Percentiles rank a stretch among this genome's conserved stretches.
Evolutionary conservation across 2,329 filamentous ascomycete species (phyloP).

Genomic region (Aspergillus calidoustus): DNA sequence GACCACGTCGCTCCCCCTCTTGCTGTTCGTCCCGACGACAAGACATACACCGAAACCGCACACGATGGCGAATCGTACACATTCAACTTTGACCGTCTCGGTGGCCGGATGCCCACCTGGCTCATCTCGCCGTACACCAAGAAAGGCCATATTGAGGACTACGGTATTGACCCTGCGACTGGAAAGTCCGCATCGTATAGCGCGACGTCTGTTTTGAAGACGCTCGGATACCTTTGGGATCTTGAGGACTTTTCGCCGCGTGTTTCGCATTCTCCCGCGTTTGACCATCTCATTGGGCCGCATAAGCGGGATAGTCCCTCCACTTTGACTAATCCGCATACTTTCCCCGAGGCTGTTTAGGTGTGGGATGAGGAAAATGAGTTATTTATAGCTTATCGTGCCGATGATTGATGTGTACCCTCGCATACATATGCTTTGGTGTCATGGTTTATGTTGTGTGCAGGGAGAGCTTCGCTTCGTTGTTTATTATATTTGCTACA

Average conservation of each 20-base stretch:
- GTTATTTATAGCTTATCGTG: too few relatives aligned
- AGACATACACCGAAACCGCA: conserved; percentile 39
- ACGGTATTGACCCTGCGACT: conserved; percentile 27
- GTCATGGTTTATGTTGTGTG: too few relatives aligned
- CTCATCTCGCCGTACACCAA: conserved; percentile 36
- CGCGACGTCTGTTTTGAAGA: conserved; percentile 34
- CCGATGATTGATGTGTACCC: too few relatives aligned
- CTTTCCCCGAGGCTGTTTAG: conserved; percentile 8
- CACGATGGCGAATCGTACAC: conserved; percentile 32
- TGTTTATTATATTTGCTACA: too few relatives aligned
- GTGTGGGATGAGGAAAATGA: too few relatives aligned
- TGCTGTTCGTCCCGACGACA: conserved; percentile 37
- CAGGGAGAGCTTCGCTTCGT: too few relatives aligned
- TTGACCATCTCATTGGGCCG: conserved; percentile 35
- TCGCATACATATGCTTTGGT: too few relatives aligned
- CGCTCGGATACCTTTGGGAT: conserved; percentile 40
- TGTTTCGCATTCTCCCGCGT: conserved; percentile 34
- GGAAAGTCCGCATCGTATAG: conserved; percentile 33
- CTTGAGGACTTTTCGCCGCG: conserved; percentile 37
- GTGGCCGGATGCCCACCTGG: conserved; percentile 36
- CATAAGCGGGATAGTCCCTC: conserved; percentile 29
- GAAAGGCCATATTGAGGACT: conserved; percentile 36
- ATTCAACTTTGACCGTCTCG: conserved; percentile 33
- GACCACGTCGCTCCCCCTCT: conserved; percentile 43
- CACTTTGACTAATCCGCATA: conserved; percentile 23